Percentiles rank a stretch among this genome's conserved stretches.
Conservation (phyloP, 768 basidiomycete genomes). For the Hygrocybe punicea region DNA sequence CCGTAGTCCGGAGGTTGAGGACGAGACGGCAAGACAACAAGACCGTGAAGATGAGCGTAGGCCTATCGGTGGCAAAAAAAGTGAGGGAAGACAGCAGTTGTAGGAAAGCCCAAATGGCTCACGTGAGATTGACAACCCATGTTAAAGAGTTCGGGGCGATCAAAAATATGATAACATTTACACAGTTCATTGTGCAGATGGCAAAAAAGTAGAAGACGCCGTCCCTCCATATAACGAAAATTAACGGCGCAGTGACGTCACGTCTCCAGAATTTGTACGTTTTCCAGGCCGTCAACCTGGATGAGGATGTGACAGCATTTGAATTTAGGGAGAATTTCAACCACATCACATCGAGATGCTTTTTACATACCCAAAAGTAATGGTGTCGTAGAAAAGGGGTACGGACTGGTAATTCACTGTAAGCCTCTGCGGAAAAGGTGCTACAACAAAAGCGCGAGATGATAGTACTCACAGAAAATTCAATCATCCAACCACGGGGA, state of each 20-base stretch:
- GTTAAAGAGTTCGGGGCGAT: conserved; percentile 12
- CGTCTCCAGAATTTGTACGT: background rate
- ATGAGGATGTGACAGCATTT: conserved; percentile 3
- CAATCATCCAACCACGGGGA: conserved; percentile 21
- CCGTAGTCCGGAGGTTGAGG: too few relatives aligned
- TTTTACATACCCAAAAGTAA: conserved; percentile 8
- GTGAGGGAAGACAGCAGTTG: too few relatives aligned
- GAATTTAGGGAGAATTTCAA: background rate
- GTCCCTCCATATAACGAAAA: conserved; percentile 14
- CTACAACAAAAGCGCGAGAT: background rate
- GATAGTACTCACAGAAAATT: conserved; percentile 20
- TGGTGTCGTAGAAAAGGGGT: conserved; percentile 18
- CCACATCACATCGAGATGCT: too few relatives aligned
- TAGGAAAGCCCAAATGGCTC: background rate
- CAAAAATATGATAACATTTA: conserved; percentile 23
- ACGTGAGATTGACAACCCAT: conserved; percentile 24
- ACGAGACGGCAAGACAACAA: too few relatives aligned
- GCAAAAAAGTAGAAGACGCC: conserved; percentile 27
- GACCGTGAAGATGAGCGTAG: too few relatives aligned
- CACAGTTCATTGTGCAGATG: conserved; percentile 24
- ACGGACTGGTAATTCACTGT: conserved; percentile 9
- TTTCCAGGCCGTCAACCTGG: conserved; percentile 5
- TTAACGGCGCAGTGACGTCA: background rate
- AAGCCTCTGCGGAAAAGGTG: background rate
- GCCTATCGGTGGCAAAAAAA: too few relatives aligned